Base-by-base conservation (phyloP, 78 protist species). In the Neovahlkampfia damariscottae region DNA sequence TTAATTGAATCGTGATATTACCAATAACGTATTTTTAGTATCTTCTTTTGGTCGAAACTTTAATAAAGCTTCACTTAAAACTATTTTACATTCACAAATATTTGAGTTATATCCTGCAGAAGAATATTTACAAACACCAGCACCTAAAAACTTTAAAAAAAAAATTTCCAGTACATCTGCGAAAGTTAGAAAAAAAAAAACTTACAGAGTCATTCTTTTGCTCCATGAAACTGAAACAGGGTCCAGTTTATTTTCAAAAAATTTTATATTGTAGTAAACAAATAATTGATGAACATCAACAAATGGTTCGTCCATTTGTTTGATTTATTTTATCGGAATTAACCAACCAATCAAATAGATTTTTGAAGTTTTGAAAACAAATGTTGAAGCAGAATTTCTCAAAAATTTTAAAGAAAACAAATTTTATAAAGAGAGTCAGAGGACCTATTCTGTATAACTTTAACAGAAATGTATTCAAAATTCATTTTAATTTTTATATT, bases 121-220 rank as follows among this genome's bases (percentile, higher is more conserved):
- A 40, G 28, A 72, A 69, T 8, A 41, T 66, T 41, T 59, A 83
- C 34, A n/a, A n/a, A n/a, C n/a, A n/a, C n/a, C n/a, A n/a, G n/a
- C n/a, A n/a, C n/a, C n/a, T n/a, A n/a, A n/a, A n/a, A n/a, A n/a
- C n/a, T n/a, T n/a, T n/a, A n/a, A n/a, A n/a, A n/a, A n/a, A n/a
- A n/a, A n/a, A n/a, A n/a, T n/a, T n/a, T n/a, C n/a, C n/a, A n/a
- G n/a, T n/a, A n/a, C n/a, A n/a, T n/a, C n/a, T n/a, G n/a, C n/a
- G n/a, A n/a, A n/a, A n/a, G n/a, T n/a, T n/a, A 6, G 1, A 36
- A 79, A 83, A 35, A 71, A 41, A 5, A 81, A 81, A 1, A 82
- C 86, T 30, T 82, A 83, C 38, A 77, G 40, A 10, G 85, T 82
- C 85, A 82, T 82, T 29, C 85, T 35, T 4, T 58, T 40, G 28